Evolutionary conservation across 2,329 filamentous ascomycete species (phyloP), one percentile per base, ranked within the genome.

Genomic region (Grosmannia serpens): DNA sequence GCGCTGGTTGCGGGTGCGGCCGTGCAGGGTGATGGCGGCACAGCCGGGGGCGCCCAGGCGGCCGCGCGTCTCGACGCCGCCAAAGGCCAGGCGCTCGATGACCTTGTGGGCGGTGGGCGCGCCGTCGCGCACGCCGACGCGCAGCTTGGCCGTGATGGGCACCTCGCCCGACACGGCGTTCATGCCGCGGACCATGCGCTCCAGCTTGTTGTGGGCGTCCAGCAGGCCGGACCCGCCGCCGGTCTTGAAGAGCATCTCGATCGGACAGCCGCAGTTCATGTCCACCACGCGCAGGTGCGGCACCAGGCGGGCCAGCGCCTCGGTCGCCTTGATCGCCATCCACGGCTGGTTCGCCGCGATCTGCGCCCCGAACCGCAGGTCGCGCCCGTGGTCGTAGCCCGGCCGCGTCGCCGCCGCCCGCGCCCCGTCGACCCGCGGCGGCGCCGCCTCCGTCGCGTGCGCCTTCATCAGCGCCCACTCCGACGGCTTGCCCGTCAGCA

Each of bases 391-490:
- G 69, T 95, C 86, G 70, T 97, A 97, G 60, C 82, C 84, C 74
- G 44, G 35, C 27, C 24, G n/a, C 5, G 31, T 73, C 44, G 71
- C 68, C 1, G 69, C 73, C 62, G 73, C 71, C 69, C 1, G 70
- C 73, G 71, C 68, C 1, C 70, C 73, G 60, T 74, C 79, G 67
- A 89, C 85, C 41, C 79, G 82, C 22, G 92, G 92, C 27, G 90
- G 83, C 26, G 75, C 72, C 22, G 87, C 77, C 71, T 99, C 94
- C 8, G 86, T 88, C 69, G 91, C 85, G 69, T 99, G 94, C 3
- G 89, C 89, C 71, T 94, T 95, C 79, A 97, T 83, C 58, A 99
- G 77, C 24, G 94, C 91, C 94, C 94, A 99, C 74, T 99, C 94
- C 1, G 86, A 80, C 73, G 92, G 95, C 63, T 88, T 83, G 41